Conservation (phyloP, 257 asterid genomes). For the Coffea canephora region DNA sequence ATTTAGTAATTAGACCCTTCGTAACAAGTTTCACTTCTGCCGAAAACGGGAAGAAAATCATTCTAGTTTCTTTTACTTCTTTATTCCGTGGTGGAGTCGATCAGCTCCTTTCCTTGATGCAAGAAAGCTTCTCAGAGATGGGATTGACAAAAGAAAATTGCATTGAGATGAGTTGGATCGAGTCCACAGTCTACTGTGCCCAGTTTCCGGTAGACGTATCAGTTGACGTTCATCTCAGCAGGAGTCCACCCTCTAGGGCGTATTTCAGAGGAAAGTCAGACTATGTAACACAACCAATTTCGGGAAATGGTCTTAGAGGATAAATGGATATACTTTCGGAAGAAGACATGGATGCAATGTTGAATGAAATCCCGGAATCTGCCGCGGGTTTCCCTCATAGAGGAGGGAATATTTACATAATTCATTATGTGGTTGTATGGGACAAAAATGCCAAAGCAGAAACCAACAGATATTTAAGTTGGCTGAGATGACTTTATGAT, state of each 20-base stretch:
- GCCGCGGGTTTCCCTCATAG: neutral
- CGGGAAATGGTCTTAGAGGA: constrained; percentile 26
- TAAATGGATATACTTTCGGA: constrained; percentile 28
- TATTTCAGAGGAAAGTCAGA: too few relatives aligned
- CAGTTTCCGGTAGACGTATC: neutral
- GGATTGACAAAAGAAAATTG: constrained; percentile 36
- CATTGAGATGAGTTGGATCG: constrained; percentile 46
- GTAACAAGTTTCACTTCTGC: constrained; percentile 14
- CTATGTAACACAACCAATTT: constrained; percentile 33
- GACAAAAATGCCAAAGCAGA: neutral
- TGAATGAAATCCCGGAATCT: neutral
- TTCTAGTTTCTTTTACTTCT: constrained; percentile 31
- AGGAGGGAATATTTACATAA: neutral
- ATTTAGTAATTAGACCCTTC: constrained; percentile 29
- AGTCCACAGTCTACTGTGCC: constrained; percentile 25
- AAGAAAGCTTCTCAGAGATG: constrained; percentile 36
- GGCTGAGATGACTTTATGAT: neutral
- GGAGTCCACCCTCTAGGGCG: neutral
- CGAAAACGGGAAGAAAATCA: constrained; percentile 11
- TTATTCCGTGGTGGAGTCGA: constrained; percentile 32
- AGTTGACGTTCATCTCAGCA: neutral
- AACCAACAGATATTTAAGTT: neutral
- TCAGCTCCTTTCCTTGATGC: constrained; percentile 33
- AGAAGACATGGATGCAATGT: neutral
- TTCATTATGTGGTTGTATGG: neutral